Evolutionary conservation across 148 eudicot species (phyloP).

Genomic region (Vaccinium darrowii): DNA sequence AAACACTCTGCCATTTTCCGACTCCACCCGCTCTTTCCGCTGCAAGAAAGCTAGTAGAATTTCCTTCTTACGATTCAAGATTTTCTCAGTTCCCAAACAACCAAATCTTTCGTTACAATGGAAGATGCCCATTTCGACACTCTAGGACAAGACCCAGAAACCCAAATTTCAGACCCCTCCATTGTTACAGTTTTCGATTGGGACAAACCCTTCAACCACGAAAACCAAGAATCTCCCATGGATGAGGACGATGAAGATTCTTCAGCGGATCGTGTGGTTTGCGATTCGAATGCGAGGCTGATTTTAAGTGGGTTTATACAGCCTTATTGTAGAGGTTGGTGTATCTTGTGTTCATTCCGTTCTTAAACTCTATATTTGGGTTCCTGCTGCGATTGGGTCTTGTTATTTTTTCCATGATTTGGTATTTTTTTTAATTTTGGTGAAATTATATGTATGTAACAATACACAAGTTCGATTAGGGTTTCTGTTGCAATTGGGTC

Average conservation of each 20-base stretch:
- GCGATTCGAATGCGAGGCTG: conserved; percentile 53
- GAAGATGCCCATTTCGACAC: conserved; percentile 29
- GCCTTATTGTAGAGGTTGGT: conserved; percentile 54
- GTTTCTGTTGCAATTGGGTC: background rate
- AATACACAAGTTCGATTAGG: background rate
- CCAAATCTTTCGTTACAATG: conserved; percentile 22
- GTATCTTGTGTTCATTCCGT: background rate
- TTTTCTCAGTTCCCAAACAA: conserved; percentile 1
- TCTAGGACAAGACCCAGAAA: conserved; percentile 32
- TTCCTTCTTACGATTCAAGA: conserved; percentile 4
- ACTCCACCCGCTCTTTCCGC: conserved; percentile 4
- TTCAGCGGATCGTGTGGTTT: conserved; percentile 50
- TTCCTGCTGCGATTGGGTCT: background rate
- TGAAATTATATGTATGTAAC: background rate
- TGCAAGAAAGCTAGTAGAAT: conserved; percentile 1
- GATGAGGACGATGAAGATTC: conserved; percentile 46
- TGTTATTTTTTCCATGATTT: background rate
- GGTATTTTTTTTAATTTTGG: background rate
- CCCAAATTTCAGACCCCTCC: conserved; percentile 35
- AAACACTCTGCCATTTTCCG: background rate
- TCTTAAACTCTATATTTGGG: background rate
- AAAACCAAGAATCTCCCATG: conserved; percentile 32
- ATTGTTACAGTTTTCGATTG: conserved; percentile 31
- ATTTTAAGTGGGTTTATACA: conserved; percentile 51
- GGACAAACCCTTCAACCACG: conserved; percentile 23